Base-by-base conservation (phyloP, 257 asterid genomes). In the Catharanthus roseus region DNA sequence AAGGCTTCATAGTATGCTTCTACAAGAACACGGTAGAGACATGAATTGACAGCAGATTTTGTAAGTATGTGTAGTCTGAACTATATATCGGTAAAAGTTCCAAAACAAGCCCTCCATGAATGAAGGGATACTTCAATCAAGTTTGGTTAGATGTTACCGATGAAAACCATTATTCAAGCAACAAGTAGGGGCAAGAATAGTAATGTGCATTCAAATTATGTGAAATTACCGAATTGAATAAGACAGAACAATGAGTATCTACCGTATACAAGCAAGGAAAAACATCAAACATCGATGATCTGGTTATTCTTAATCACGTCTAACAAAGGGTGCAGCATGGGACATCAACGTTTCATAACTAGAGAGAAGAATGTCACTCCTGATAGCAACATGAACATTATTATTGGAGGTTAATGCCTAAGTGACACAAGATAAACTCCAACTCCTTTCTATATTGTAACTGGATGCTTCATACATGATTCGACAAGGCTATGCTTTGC, bases 271-370 rank as follows among this genome's bases (percentile, higher is more conserved):
- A 28, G 21, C 1, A 18, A 72, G 3, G 44, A 63, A 8, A 49
- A 33, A 24, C 24, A 44, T 42, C 36, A 10, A 58, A 53, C 60
- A 49, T 64, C 6, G 51, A 6, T 6, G 26, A 36, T 72, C 4
- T 63, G 33, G n/a, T 36, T 71, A 72, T 44, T 68, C 70, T 33
- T 23, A 64, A 42, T 72, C 71, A 64, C 29, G 41, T 34, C 65
- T 34, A 21, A 23, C 39, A 51, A n/a, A 36, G 53, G 71, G 65
- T 24, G 50, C 23, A 64, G 50, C 23, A 64, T 49, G 76, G 55
- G 54, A 60, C 69, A 71, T 60, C 26, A 33, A 19, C 19, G 38
- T 41, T 72, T 65, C 38, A 26, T 13, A 49, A 55, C 18, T 65
- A 13, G 38, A 12, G 38, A 12, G 69, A 2, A 15, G 28, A 47